Evolutionary conservation across 176 grass and related monocot genomes (phyloP).

Genomic region (Aegilops tauschii): DNA sequence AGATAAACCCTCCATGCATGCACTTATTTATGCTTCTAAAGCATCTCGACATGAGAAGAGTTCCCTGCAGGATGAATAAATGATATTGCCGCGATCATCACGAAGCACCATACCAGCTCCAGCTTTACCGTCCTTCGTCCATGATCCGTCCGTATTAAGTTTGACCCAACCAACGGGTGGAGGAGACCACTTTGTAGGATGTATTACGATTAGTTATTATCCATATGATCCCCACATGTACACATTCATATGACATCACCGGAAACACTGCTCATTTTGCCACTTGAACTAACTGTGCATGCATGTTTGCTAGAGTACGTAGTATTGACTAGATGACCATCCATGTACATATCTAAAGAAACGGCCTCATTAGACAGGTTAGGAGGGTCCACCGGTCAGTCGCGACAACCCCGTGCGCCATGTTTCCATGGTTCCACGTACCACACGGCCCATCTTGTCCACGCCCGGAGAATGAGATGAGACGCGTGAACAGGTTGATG

Average conservation of each 20-base stretch:
- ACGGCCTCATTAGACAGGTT: background rate
- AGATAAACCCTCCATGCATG: no score
- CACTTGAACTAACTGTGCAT: background rate
- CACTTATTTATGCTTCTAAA: no score
- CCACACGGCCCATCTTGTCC: background rate
- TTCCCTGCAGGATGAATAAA: no score
- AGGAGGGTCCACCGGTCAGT: constrained; percentile 7
- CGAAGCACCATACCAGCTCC: no score
- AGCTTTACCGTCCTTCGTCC: no score
- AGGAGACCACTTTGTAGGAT: no score
- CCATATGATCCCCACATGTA: no score
- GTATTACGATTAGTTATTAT: background rate
- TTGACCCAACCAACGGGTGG: no score
- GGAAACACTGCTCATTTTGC: background rate
- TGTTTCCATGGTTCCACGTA: background rate
- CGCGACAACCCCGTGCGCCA: background rate
- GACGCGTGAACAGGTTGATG: background rate
- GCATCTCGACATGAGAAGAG: no score
- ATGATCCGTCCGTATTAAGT: no score
- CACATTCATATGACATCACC: background rate
- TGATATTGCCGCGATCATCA: no score
- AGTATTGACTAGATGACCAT: background rate
- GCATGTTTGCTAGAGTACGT: background rate
- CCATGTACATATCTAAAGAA: no score
- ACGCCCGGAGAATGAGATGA: background rate